These are phyloP conservation scores for Cordia subcordata DNA, from an alignment of 257 asterid species.

Conservation along the genomic window DNA sequence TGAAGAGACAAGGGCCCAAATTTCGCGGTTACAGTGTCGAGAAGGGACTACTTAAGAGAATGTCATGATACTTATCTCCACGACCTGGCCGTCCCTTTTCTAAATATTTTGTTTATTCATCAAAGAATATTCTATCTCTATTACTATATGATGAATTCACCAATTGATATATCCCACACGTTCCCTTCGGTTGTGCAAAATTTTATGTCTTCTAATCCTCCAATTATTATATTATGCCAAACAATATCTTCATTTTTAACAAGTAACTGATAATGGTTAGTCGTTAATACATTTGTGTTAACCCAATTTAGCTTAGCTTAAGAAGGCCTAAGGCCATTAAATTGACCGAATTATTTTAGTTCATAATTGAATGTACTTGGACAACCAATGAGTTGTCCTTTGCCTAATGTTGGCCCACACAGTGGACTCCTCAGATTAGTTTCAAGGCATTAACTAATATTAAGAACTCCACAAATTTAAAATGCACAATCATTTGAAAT, in stretches of 20 bases:
- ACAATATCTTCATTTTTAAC: too few species aligned
- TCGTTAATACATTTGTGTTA: too few species aligned
- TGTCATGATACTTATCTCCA: slow-evolving; percentile 35
- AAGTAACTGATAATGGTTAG: too few species aligned
- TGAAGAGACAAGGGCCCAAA: slow-evolving; percentile 29
- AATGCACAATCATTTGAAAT: not conserved
- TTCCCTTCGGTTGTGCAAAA: too few species aligned
- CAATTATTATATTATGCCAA: too few species aligned
- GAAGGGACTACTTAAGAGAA: slow-evolving; percentile 11
- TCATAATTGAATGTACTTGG: not conserved
- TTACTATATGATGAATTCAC: not conserved
- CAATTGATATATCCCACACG: too few species aligned
- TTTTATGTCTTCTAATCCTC: too few species aligned
- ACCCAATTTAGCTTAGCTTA: too few species aligned
- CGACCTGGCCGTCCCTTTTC: too few species aligned
- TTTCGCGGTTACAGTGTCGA: slow-evolving; percentile 38
- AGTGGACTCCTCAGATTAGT: slow-evolving; percentile 2
- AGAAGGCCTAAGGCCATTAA: not conserved
- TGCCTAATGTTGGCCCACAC: not conserved
- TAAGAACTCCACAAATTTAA: not conserved
- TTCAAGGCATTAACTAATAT: slow-evolving; percentile 3
- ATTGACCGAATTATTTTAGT: not conserved
- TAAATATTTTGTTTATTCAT: slow-evolving; percentile 23
- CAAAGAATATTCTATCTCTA: slow-evolving; percentile 7
- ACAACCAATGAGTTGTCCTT: slow-evolving; percentile 1